Evolutionary conservation across 345 rosid species (phyloP), one percentile per base, ranked within the genome.

Genomic region (Arabidopsis arenosa): DNA sequence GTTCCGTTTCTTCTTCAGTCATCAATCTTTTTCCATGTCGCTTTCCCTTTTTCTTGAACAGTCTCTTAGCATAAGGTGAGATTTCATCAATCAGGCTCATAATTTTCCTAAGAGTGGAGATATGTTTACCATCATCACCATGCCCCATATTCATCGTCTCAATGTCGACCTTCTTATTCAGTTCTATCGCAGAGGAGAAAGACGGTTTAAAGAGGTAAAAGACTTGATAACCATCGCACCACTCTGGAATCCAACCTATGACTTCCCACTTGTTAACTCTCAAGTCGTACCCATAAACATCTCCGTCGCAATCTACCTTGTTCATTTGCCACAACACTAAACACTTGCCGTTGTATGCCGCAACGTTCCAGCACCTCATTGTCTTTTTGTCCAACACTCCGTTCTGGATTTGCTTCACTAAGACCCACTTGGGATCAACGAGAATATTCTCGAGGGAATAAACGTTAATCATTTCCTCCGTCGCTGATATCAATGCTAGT

Each of bases 21-120:
- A 51, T 51, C 56, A 51, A 21, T 51, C 58, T 26, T 53, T 53
- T 53, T 53, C 57, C 57, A 52, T 21, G n/a, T 23, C n/a, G 13
- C 33, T 12, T 52, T 23, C 26, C 58, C n/a, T 53, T 53, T 53
- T 23, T 53, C 58, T 53, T 26, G 14, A 11, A 28, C n/a, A 26
- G 7, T 0, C 32, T 28, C 32, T 28, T 28, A 28, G 32, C 32
- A 28, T 28, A 28, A 28, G 32, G 32, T 28, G 6, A 6, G 36
- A 33, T 33, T 5, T 33, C 36, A 5, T 6, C 36, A 33, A 33
- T 6, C 36, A 13, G 17, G 2, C 47, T 36, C 63, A 58, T 58
- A 36, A 35, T 18, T 32, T 7, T 18, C 35, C 47, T 18, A 13
- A 51, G 44, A 66, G 32, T 1, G 2, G 32, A 28, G 32, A 28